Evolutionary conservation across 73 alveolate species (phyloP).

Genomic region (Uronychia setigera): DNA sequence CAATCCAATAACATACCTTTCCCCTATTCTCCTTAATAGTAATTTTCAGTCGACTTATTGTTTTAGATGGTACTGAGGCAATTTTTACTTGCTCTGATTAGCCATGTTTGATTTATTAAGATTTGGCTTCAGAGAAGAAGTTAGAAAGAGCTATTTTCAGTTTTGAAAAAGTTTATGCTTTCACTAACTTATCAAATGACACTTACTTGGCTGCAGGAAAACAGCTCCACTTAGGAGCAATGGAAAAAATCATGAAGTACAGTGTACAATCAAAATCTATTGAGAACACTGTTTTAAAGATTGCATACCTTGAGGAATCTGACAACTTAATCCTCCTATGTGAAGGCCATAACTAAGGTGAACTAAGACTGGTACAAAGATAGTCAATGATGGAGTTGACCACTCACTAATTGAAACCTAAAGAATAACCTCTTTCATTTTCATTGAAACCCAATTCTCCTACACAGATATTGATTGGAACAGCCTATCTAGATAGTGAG

Average conservation of each 20-base stretch:
- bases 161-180: neutral
- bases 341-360: neutral
- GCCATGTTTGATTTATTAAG: neutral
- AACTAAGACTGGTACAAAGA: neutral
- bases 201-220: neutral
- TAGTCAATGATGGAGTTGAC: neutral
- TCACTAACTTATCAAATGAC: neutral
- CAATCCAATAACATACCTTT: neutral
- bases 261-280: neutral
- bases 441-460: neutral
- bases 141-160: neutral
- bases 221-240: neutral
- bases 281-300: neutral
- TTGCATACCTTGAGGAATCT: neutral
- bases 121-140: neutral
- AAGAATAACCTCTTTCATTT: neutral
- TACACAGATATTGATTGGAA: neutral
- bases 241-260: neutral
- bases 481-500: neutral
- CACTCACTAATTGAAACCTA: neutral
- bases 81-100: neutral
- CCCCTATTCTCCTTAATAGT: neutral
- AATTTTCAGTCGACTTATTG: no score
- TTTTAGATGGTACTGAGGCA: neutral
- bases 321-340: neutral